Percentiles rank a stretch among this genome's conserved stretches.
Evolutionary conservation across 2,329 filamentous ascomycete genomes (phyloP).

Genomic region (Magnaporthiopsis poae): DNA sequence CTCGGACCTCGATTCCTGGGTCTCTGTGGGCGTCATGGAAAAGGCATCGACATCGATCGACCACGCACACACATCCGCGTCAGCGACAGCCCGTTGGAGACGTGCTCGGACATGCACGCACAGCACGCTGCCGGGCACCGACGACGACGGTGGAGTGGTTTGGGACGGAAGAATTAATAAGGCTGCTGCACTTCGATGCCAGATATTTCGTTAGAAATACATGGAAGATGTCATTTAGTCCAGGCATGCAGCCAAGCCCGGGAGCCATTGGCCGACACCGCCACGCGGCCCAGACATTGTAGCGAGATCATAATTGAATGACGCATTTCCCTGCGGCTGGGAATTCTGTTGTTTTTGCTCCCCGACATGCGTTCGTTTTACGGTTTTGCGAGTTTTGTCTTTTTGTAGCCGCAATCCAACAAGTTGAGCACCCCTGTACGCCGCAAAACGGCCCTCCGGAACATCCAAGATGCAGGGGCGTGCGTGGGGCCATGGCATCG

Average conservation of each 20-base stretch:
- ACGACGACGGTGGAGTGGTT: not conserved
- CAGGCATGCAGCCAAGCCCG: not conserved
- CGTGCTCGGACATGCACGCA: not conserved
- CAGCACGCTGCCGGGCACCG: no score
- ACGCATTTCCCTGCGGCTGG: not conserved
- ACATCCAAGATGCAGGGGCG: no score
- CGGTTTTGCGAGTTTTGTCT: no score
- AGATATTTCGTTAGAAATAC: not conserved
- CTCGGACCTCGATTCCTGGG: not conserved
- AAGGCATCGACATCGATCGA: not conserved
- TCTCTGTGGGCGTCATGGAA: not conserved
- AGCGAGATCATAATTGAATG: not conserved
- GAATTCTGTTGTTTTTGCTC: not conserved
- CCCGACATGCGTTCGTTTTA: no score
- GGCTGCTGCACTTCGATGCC: not conserved
- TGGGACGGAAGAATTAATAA: not conserved
- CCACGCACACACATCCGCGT: not conserved
- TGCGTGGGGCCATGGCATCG: no score
- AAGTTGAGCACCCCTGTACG: no score
- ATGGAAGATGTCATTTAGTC: not conserved
- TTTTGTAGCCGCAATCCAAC: no score
- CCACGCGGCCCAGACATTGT: not conserved
- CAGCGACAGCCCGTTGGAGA: not conserved
- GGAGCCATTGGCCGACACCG: not conserved
- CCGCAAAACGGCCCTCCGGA: no score